Base-by-base conservation (phyloP, 495 filamentous ascomycete species). In the Penicillium dipodomyicola region DNA sequence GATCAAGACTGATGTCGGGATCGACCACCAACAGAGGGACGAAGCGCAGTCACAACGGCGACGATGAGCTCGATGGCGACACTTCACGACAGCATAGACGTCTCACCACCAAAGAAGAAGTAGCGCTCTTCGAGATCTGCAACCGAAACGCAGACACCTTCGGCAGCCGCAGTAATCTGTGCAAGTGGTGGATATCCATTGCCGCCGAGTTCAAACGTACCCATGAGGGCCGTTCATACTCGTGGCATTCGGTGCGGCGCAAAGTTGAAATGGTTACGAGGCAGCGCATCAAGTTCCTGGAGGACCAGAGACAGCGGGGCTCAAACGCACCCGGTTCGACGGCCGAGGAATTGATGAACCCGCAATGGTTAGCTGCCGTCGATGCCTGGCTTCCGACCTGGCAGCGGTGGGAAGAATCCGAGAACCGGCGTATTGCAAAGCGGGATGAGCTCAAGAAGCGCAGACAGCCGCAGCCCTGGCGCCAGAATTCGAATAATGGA, bases 201-300 rank as follows among this genome's bases (percentile, higher is more conserved):
- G 71, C 76, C 12, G 59, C 59, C 25, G 74, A 77, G 45, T 78
- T 78, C 54, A 73, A 69, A 7, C 61, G 57, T 25, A 65, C 68
- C 19, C 69, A 75, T n/a, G 30, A 54, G 44, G 74, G 73, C 22
- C 69, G 74, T 39, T 71, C 73, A 10, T 78, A 78, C 59, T 74
- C 71, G 15, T 78, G 76, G 76, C 74, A 78, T 20, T 77, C 74
- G 15, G 76, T 78, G 15, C 76, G 76, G 7, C 66, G 76, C 27
- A 78, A 77, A 58, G 76, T 78, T 3, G 76, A 78, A 54, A 43
- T 72, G 22, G 71, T 76, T 7, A 77, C 76, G 30, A 78, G 75
- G 41, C 73, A 75, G 61, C 66, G 76, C 10, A 71, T 75, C 57
- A 73, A 77, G 56, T 72, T 68, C 44, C 64, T 77, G 1, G 69